phyloP scores from a whole-genome alignment of 495 filamentous ascomycete species.

The Gamarada debralockiae region DNA sequence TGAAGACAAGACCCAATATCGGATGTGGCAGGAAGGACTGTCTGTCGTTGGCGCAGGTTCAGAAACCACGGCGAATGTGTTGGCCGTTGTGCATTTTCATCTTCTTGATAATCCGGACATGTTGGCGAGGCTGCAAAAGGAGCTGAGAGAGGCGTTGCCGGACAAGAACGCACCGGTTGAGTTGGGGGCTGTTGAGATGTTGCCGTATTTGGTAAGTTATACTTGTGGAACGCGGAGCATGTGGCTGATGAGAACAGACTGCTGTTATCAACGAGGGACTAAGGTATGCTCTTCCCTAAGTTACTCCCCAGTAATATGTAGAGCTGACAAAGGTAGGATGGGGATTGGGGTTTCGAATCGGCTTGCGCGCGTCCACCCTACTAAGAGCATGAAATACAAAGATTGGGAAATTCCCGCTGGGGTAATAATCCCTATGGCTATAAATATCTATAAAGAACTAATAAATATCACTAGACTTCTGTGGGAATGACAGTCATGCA shows the following conservation, averaged over 20 bases:
- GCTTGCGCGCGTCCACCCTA: constrained; percentile 29
- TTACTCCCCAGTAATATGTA: constrained; percentile 4
- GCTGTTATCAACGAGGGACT: constrained; percentile 30
- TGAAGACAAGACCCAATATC: constrained; percentile 25
- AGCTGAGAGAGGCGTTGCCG: constrained; percentile 15
- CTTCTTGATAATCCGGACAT: constrained; percentile 24
- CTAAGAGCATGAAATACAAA: not conserved
- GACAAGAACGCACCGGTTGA: constrained; percentile 31
- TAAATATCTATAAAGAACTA: not conserved
- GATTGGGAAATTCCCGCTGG: constrained; percentile 24
- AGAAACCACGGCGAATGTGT: constrained; percentile 19
- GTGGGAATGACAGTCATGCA: constrained; percentile 45
- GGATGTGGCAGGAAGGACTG: constrained; percentile 27
- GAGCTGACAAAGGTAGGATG: constrained; percentile 15
- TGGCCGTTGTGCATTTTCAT: constrained; percentile 29
- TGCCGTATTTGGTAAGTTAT: no score
- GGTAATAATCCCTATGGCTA: not conserved
- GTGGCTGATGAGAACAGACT: no score
- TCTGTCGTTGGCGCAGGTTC: constrained; percentile 27
- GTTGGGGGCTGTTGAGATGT: constrained; percentile 2
- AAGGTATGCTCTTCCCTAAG: no score
- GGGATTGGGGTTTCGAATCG: constrained; percentile 33
- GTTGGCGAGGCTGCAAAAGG: constrained; percentile 25
- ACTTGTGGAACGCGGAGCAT: no score
- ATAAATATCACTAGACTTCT: constrained; percentile 21